Conservation (phyloP, 306 rosid genomes). For the Fragaria ananassa region DNA sequence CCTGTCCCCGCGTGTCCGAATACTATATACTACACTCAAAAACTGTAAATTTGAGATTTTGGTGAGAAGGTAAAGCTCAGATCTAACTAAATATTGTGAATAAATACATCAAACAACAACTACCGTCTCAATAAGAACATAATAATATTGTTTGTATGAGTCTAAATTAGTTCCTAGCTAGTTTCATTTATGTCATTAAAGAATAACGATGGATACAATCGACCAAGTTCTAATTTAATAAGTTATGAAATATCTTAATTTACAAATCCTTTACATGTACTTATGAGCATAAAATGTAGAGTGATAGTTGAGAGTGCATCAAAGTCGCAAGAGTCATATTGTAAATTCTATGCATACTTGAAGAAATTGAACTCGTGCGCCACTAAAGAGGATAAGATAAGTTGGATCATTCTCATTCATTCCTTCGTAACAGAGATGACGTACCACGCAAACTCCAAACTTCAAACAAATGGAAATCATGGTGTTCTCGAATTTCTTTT, state of each 20-base stretch:
- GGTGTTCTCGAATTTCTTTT: not conserved
- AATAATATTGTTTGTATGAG: no score
- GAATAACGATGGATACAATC: no score
- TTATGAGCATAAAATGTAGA: not conserved
- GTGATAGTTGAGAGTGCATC: not conserved
- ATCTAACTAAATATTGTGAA: no score
- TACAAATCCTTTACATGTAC: not conserved
- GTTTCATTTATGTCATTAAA: no score
- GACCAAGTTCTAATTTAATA: not conserved
- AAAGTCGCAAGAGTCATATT: not conserved
- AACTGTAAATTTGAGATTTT: no score
- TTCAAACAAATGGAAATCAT: not conserved
- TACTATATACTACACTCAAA: no score
- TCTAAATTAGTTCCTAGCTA: not conserved
- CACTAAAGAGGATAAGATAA: not conserved
- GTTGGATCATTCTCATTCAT: not conserved
- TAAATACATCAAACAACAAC: not conserved
- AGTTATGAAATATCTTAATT: no score
- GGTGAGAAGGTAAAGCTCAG: not conserved
- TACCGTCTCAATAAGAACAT: no score
- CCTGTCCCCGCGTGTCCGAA: no score
- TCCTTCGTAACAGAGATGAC: not conserved
- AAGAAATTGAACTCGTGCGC: not conserved
- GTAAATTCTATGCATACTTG: not conserved
- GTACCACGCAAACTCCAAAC: not conserved